A percentile compares a stretch with the other conserved stretches of the same genome.
These are phyloP conservation scores for Boletus sp. DNA, from an alignment of 768 basidiomycete genomes.

Conservation along the genomic window DNA sequence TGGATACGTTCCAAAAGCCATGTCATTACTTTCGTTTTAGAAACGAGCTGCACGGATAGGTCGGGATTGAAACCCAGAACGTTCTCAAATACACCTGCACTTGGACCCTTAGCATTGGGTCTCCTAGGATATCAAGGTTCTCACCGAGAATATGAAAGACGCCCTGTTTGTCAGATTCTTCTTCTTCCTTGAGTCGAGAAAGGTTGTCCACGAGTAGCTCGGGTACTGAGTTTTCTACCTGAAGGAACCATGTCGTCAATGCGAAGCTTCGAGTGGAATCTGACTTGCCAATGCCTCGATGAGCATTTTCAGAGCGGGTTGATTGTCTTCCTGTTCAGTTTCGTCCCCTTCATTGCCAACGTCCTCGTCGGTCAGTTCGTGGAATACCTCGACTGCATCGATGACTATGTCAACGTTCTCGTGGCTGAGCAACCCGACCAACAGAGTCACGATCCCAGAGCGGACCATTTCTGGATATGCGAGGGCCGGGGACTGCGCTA, in stretches of 20 bases:
- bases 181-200: constrained; percentile 80
- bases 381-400: constrained; percentile 87
- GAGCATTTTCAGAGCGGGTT: constrained; percentile 70
- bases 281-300: constrained; percentile 71
- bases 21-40: constrained; percentile 69
- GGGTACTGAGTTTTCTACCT: constrained; percentile 82
- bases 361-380: constrained; percentile 96
- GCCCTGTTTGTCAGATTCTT: constrained; percentile 90
- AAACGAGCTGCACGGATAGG: constrained; percentile 65
- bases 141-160: constrained; percentile 89
- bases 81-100: constrained; percentile 90
- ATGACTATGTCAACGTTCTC: constrained; percentile 98
- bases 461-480: constrained; percentile 90
- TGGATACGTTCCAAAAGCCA: constrained; percentile 82
- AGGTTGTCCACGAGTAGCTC: constrained; percentile 92
- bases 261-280: neutral
- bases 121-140: constrained; percentile 2
- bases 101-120: neutral
- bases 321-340: constrained; percentile 55
- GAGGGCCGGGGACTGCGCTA: constrained; percentile 78
- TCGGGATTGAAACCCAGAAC: constrained; percentile 81
- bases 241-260: constrained; percentile 6
- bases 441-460: constrained; percentile 63
- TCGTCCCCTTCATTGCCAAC: constrained; percentile 77
- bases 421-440: constrained; percentile 87